Conservation (phyloP, 805 yeast species). For the Debaryomyces hansenii region DNA sequence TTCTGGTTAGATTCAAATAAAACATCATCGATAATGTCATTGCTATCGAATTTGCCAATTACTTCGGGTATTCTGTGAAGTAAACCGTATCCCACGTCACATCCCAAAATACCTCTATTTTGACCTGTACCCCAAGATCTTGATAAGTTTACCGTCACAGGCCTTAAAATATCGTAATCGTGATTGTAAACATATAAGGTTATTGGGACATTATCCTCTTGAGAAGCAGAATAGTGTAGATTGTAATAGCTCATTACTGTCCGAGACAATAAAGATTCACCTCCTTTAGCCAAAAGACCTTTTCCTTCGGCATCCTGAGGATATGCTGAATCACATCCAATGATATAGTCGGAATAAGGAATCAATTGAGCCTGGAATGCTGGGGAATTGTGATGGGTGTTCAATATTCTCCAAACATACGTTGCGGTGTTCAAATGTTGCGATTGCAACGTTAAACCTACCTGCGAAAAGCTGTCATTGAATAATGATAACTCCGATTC, state of each 20-base stretch:
- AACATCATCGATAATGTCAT: constrained; percentile 31
- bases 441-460: constrained; percentile 76
- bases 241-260: constrained; percentile 58
- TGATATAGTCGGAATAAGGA: constrained; percentile 83
- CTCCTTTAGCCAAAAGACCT: constrained; percentile 83
- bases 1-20: constrained; percentile 28
- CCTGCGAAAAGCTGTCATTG: constrained; percentile 40
- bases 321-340: constrained; percentile 57
- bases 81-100: constrained; percentile 93
- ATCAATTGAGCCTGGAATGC: constrained; percentile 81
- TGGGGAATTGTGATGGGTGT: constrained; percentile 72
- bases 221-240: constrained; percentile 40
- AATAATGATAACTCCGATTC: constrained; percentile 18
- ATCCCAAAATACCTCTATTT: constrained; percentile 81
- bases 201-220: constrained; percentile 38
- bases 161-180: constrained; percentile 81
- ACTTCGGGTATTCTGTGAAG: constrained; percentile 83
- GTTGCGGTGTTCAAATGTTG: constrained; percentile 74
- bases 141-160: constrained; percentile 70
- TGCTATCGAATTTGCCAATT: constrained; percentile 47
- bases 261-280: constrained; percentile 74
- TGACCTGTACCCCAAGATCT: constrained; percentile 63
- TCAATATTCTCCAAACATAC: constrained; percentile 82
- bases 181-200: constrained; percentile 74
- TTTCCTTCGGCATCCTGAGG: constrained; percentile 57